These are phyloP conservation scores for Phytophthora sp. DNA, from an alignment of 352 stramenopile species.

Conservation along the genomic window DNA sequence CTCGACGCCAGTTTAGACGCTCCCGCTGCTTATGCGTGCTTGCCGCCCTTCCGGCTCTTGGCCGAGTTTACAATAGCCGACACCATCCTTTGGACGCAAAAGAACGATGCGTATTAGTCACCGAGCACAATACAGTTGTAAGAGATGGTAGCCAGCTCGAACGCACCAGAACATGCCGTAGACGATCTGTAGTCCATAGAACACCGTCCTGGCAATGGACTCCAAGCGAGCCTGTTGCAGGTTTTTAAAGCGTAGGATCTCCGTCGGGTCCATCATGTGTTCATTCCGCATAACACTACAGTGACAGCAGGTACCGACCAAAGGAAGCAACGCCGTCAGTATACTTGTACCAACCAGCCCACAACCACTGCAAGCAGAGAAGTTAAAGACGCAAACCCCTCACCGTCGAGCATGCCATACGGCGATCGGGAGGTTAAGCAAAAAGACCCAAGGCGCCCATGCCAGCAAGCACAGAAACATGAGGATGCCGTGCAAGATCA, in stretches of 20 bases:
- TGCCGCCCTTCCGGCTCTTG: constrained; percentile 52
- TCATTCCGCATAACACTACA: constrained; percentile 76
- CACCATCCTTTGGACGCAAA: constrained; percentile 68
- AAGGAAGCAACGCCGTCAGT: too few species aligned
- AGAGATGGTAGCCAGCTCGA: not conserved
- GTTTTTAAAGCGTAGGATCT: constrained; percentile 90
- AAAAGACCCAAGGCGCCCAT: constrained; percentile 77
- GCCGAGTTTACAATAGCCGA: constrained; percentile 81
- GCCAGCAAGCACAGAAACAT: constrained; percentile 76
- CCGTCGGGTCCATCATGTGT: constrained; percentile 83
- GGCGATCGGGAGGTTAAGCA: constrained; percentile 82
- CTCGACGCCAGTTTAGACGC: not conserved
- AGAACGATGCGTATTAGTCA: not conserved
- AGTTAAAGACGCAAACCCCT: not conserved
- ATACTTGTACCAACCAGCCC: not conserved
- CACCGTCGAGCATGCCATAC: constrained; percentile 79
- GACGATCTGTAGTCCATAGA: constrained; percentile 88
- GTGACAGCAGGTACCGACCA: constrained; percentile 4
- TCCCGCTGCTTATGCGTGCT: constrained; percentile 39
- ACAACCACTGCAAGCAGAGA: not conserved
- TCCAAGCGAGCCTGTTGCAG: constrained; percentile 77
- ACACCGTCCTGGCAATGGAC: constrained; percentile 86
- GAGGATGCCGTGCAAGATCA: constrained; percentile 79
- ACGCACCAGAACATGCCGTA: constrained; percentile 91
- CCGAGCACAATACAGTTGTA: not conserved